Evolutionary conservation across 2,329 filamentous ascomycete species (phyloP).

Genomic region (Arachnomyces sp.): DNA sequence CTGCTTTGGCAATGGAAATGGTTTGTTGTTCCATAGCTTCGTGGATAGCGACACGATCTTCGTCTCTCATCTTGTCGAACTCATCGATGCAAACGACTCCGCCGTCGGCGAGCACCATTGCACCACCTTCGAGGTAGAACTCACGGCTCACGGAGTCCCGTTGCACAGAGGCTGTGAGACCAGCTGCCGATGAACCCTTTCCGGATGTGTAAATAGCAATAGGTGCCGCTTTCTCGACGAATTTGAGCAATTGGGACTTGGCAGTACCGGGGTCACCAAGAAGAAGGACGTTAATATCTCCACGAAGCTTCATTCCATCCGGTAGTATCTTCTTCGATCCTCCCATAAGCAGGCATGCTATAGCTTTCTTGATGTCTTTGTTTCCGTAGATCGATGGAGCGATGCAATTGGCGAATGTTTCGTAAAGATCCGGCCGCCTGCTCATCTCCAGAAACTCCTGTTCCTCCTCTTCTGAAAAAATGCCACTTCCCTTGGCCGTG

Average conservation of each 20-base stretch:
- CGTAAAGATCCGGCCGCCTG: constrained; percentile 83
- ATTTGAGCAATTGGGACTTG: constrained; percentile 94
- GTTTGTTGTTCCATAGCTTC: constrained; percentile 99
- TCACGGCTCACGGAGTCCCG: constrained; percentile 85
- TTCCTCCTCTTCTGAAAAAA: constrained; percentile 91
- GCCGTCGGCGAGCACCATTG: constrained; percentile 95
- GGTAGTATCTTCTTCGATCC: constrained; percentile 97
- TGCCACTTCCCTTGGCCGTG: constrained; percentile 71
- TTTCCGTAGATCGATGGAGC: constrained; percentile 98
- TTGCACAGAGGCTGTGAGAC: constrained; percentile 94
- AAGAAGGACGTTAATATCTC: constrained; percentile 94
- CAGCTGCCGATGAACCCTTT: constrained; percentile 93
- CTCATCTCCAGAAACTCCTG: constrained; percentile 93
- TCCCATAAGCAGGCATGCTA: constrained; percentile 84
- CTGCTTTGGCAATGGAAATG: constrained; percentile 96
- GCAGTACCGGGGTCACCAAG: constrained; percentile 97
- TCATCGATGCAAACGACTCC: constrained; percentile 98
- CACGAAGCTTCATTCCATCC: constrained; percentile 93
- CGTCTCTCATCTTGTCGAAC: constrained; percentile 99
- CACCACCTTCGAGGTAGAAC: constrained; percentile 95
- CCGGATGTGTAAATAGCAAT: constrained; percentile 98
- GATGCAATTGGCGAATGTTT: constrained; percentile 81
- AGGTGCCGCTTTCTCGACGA: constrained; percentile 90
- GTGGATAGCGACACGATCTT: constrained; percentile 95
- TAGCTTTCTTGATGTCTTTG: constrained; percentile 91